Evolutionary conservation across 805 yeast genomes (phyloP), one percentile per base, ranked within the genome.

Genomic region (Starmerella khaoyaiensis): DNA sequence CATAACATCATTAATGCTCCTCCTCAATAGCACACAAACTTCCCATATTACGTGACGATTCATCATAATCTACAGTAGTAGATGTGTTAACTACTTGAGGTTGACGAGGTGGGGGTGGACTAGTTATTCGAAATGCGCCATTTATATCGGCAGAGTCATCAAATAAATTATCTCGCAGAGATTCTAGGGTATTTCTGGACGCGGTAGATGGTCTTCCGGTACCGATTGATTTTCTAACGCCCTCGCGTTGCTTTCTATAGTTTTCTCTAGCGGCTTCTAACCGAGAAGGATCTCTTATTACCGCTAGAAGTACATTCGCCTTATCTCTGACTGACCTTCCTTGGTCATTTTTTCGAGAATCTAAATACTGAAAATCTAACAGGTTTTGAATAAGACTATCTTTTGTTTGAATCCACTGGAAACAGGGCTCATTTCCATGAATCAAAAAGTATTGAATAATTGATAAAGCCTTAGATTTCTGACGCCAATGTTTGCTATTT

Each of bases 291-390:
- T 54, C 48, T 10, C 43, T 34, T 3, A 54, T 34, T 23, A 55
- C 48, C 29, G 48, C 50, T 15, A 50, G 40, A 20, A 57, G 38
- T 16, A 40, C 46, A 5, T 38, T 15, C 3, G 60, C 56, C 43
- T 54, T 55, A 4, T 56, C 50, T 5, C 59, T 44, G 22, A 56
- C 53, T 12, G 56, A 47, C 5, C 41, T 48, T 15, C 61, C 60
- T 38, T 51, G 59, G 37, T 57, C 61, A 11, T 51, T 46, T 32
- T 55, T 52, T 27, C 44, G 39, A 5, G 44, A 34, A 38, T 46
- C 51, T 5, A 44, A 10, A 31, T 40, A 43, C 23, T 36, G 27
- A 38, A 45, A 42, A 6, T 25, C 21, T 14, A 19, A 20, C 27
- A 52, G 42, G 8, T 16, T 23, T 23, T 28, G 27, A 12, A 52